These are phyloP conservation scores for Pseudomonodictys pantanalensis DNA, from an alignment of 495 filamentous ascomycete species.

Conservation along the genomic window DNA sequence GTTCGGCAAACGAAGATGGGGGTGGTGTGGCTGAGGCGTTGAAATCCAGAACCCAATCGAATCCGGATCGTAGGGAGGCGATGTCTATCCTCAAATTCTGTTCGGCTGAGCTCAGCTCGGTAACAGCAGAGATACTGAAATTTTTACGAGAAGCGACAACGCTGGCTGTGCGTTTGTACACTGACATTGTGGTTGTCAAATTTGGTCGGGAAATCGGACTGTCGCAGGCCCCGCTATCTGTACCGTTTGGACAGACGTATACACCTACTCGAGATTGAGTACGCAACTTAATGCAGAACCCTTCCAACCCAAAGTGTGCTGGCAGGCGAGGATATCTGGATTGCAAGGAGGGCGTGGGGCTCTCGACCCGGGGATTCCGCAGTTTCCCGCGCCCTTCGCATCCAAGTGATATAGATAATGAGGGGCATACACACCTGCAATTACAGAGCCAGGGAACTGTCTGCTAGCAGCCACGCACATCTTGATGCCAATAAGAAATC, in stretches of 20 bases:
- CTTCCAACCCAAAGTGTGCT: too few species aligned
- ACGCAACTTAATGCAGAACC: too few species aligned
- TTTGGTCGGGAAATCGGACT: not conserved
- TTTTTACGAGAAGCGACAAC: slow-evolving; percentile 1
- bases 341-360: too few species aligned
- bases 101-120: not conserved
- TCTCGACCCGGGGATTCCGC: too few species aligned
- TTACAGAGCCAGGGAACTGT: not conserved
- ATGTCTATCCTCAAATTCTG: slow-evolving; percentile 7
- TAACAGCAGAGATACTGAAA: slow-evolving; percentile 7
- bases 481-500: slow-evolving; percentile 8
- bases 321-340: too few species aligned
- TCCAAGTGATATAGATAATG: not conserved
- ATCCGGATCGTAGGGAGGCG: not conserved
- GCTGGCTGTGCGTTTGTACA: slow-evolving; percentile 2
- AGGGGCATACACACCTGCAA: not conserved
- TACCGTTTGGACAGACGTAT: slow-evolving; percentile 8
- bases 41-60: slow-evolving; percentile 12
- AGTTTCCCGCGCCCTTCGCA: too few species aligned
- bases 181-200: slow-evolving; percentile 12
- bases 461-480: slow-evolving; percentile 7
- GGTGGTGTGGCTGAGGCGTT: slow-evolving; percentile 2
- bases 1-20: slow-evolving; percentile 1
- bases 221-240: not conserved
- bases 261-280: not conserved